Conservation (phyloP, 2,329 filamentous ascomycete species). For the Botrytis aclada region DNA sequence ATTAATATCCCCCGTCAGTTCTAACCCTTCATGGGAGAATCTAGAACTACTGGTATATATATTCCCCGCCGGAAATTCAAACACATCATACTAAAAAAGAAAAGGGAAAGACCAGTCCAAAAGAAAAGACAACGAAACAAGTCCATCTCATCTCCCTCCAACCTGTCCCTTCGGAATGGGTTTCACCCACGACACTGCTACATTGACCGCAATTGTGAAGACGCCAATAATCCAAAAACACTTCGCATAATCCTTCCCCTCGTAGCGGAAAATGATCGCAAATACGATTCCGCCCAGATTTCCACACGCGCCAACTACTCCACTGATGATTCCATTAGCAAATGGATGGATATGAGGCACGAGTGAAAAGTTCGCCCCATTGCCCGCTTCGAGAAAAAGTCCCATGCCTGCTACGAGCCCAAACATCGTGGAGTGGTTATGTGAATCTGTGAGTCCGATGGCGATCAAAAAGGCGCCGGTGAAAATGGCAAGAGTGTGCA, state of each 20-base stretch:
- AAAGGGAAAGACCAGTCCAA: neutral
- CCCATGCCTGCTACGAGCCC: constrained; percentile 74
- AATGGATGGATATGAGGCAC: constrained; percentile 79
- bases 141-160: constrained; percentile 39
- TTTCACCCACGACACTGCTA: constrained; percentile 62
- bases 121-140: neutral
- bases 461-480: constrained; percentile 58
- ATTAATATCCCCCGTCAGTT: no score
- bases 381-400: constrained; percentile 79
- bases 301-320: constrained; percentile 73
- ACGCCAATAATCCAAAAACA: constrained; percentile 80
- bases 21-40: neutral
- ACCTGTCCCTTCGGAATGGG: constrained; percentile 55
- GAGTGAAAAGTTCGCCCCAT: constrained; percentile 82
- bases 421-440: constrained; percentile 63
- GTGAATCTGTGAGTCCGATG: constrained; percentile 63
- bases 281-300: constrained; percentile 86
- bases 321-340: constrained; percentile 75
- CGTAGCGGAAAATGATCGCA: constrained; percentile 73
- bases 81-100: neutral
- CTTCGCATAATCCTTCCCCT: constrained; percentile 63
- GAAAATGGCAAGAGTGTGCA: constrained; percentile 54
- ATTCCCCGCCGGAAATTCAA: neutral
- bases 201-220: constrained; percentile 67
- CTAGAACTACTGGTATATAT: neutral